Evolutionary conservation across 2,329 filamentous ascomycete species (phyloP).

Genomic region (Sporothrix euskadiensis): DNA sequence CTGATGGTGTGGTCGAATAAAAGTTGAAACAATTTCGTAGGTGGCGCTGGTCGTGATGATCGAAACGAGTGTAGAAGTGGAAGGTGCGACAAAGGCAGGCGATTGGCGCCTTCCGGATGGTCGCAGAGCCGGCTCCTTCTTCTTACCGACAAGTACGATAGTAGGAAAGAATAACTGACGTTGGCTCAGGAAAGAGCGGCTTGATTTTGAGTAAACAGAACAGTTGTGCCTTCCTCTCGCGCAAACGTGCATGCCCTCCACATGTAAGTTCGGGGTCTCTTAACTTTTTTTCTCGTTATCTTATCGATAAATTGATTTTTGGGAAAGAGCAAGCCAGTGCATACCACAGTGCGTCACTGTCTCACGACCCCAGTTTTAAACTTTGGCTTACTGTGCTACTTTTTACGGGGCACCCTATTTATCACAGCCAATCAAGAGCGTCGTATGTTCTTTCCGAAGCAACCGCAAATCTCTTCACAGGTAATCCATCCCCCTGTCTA

Average conservation of each 20-base stretch:
- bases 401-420: not conserved
- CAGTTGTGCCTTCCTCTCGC: constrained; percentile 19
- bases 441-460: constrained; percentile 29
- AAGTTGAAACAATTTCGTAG: not conserved
- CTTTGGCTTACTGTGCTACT: not conserved
- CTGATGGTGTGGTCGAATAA: not conserved
- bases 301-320: constrained; percentile 24
- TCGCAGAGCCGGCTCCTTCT: not conserved
- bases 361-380: not conserved
- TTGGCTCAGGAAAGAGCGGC: not conserved
- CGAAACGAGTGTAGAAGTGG: not conserved
- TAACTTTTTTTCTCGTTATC: constrained; percentile 27
- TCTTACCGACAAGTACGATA: not conserved
- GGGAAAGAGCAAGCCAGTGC: not conserved
- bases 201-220: not conserved
- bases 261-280: constrained; percentile 14
- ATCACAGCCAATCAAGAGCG: constrained; percentile 36
- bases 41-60: not conserved
- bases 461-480: constrained; percentile 24
- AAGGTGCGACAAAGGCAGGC: not conserved
- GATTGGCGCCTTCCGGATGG: not conserved
- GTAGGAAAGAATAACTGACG: not conserved
- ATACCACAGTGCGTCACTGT: not conserved
- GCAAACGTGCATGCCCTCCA: not conserved
- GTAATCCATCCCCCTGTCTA: not conserved